phyloP scores from a whole-genome alignment of 768 basidiomycete species.

The Cystofilobasidium ferigula region DNA sequence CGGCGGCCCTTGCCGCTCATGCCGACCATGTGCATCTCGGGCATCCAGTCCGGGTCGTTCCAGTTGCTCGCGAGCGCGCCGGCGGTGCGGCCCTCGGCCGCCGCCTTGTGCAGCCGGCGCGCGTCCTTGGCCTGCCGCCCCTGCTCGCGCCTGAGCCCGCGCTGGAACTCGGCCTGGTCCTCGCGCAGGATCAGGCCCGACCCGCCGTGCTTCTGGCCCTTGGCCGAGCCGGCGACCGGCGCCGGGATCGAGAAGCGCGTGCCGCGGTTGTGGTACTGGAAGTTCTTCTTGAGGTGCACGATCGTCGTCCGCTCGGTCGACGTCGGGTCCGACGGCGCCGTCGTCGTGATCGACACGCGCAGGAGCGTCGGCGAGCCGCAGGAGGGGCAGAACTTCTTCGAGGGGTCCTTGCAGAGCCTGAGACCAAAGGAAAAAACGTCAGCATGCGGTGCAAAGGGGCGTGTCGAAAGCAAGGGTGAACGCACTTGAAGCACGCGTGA shows the following conservation, averaged over 20 bases:
- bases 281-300: constrained; percentile 89
- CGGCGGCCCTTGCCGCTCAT: constrained; percentile 57
- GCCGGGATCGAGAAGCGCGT: constrained; percentile 85
- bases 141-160: constrained; percentile 67
- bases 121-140: constrained; percentile 68
- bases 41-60: constrained; percentile 29
- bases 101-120: constrained; percentile 56
- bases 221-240: constrained; percentile 72
- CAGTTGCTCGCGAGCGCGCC: constrained; percentile 22
- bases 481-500: constrained; percentile 98
- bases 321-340: constrained; percentile 35
- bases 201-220: constrained; percentile 50
- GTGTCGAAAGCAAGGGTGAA: constrained; percentile 23
- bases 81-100: constrained; percentile 5
- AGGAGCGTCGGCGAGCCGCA: constrained; percentile 77
- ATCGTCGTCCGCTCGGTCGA: constrained; percentile 57
- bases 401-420: constrained; percentile 89
- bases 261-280: constrained; percentile 83
- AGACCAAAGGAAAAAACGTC: background rate
- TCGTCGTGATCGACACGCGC: constrained; percentile 79
- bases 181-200: constrained; percentile 80
- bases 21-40: constrained; percentile 24
- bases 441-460: background rate
- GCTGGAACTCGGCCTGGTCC: constrained; percentile 77
- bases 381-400: constrained; percentile 92